Evolutionary conservation across 1,139 yeast species (phyloP), one percentile per base, ranked within the genome.

Genomic region (Protomyces inundatus): DNA sequence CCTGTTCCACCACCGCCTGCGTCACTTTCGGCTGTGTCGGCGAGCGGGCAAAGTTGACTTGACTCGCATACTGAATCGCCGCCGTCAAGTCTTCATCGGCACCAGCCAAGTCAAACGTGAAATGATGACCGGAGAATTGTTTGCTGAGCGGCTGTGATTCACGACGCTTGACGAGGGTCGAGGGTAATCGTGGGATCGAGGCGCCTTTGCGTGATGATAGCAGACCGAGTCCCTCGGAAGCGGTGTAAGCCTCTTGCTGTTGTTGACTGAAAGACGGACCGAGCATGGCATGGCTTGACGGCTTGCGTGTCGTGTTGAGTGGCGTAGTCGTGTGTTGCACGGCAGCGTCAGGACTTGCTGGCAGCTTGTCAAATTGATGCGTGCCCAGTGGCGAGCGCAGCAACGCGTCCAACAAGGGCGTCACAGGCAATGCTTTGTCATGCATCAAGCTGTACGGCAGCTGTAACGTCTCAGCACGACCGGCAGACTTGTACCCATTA

Each of bases 181-280:
- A 52, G 6, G 62, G 62, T n/a, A 58, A 40, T 6, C 62, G 55
- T 3, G 62, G 56, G 40, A 58, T 51, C 23, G 56, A 23, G 16
- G 56, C 36, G 33, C 40, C 50, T 30, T 58, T 58, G 36, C 36
- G 53, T 4, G 62, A 58, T 4, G 52, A 9, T 36, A 58, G 34
- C 14, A 45, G 30, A 2, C 39, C 36, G 9, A 46, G 54, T 33
- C 48, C 48, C 10, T 42, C 48, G 6, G 48, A 42, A 14, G 48
- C 48, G 3, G 48, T 42, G 48, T 42, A 42, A 10, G 48, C 48
- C 12, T 42, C 48, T 30, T 42, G 23, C 32, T 42, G 16, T 5
- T 23, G 16, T 30, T 42, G 23, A n/a, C 16, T 30, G 23, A 42
- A 42, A 5, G 48, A 23, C 16, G 23, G 30, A 16, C 48, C 48